These are phyloP conservation scores for Pythium folliculosum DNA, from an alignment of 352 stramenopile species.

Conservation along the genomic window DNA sequence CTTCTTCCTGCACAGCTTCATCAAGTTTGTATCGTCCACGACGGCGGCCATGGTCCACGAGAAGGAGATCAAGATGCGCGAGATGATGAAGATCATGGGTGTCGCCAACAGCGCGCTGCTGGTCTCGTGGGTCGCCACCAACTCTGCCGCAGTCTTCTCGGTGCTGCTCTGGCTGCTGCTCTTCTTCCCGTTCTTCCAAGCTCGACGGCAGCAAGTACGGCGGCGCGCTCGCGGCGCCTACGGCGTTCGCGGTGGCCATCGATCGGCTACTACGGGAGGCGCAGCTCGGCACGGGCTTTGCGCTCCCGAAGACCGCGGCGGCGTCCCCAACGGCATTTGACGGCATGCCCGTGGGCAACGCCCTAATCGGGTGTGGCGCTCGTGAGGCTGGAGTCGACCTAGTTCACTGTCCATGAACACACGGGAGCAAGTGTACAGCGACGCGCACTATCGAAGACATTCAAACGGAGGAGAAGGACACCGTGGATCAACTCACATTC, in stretches of 20 bases:
- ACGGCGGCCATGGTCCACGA: constrained; percentile 78
- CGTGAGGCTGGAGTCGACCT: too few relatives aligned
- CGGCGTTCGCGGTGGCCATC: constrained; percentile 68
- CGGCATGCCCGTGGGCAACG: constrained; percentile 41
- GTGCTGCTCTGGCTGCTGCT: constrained; percentile 74
- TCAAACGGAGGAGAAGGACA: constrained; percentile 76
- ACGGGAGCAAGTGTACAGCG: too few relatives aligned
- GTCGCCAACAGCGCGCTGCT: constrained; percentile 63
- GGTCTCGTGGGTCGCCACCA: constrained; percentile 61
- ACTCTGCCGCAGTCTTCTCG: constrained; percentile 55
- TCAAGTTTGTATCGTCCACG: constrained; percentile 66
- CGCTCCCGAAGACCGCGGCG: constrained; percentile 48
- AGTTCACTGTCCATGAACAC: too few relatives aligned
- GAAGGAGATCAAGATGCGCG: constrained; percentile 74
- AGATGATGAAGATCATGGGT: constrained; percentile 88
- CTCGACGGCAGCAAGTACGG: constrained; percentile 39
- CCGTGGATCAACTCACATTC: constrained; percentile 84
- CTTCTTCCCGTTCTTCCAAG: constrained; percentile 71
- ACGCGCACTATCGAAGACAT: too few relatives aligned
- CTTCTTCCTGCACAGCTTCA: constrained; percentile 44
- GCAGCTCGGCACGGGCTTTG: constrained; percentile 60
- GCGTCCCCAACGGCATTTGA: constrained; percentile 37
- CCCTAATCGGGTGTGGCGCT: too few relatives aligned
- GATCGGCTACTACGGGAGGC: constrained; percentile 61
- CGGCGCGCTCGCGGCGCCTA: constrained; percentile 58